Conservation (phyloP, 2,329 filamentous ascomycete genomes). For the Akanthomyces dipterigenus region DNA sequence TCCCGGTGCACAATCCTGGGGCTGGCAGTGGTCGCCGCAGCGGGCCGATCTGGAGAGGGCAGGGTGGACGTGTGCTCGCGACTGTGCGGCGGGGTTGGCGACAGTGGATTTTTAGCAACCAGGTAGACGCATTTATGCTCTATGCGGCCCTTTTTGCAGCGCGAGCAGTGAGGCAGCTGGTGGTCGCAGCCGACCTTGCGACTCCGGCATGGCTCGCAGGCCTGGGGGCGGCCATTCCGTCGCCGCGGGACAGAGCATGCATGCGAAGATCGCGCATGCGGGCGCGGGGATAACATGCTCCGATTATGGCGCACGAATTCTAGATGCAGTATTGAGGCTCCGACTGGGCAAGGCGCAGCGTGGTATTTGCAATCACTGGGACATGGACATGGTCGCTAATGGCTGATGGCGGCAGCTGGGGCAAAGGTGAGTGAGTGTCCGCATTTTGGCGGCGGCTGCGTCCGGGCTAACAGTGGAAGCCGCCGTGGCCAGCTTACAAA, state of each 20-base stretch:
- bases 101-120: background rate
- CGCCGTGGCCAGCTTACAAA: background rate
- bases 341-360: background rate
- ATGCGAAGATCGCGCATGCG: background rate
- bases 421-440: background rate
- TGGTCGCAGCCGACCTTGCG: constrained; percentile 34
- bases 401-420: background rate
- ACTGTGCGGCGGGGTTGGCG: background rate
- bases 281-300: constrained; percentile 5
- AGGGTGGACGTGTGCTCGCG: background rate
- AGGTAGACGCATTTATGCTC: constrained; percentile 27
- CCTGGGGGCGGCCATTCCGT: constrained; percentile 13
- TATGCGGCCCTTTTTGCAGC: constrained; percentile 28
- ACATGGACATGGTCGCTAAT: background rate
- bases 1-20: background rate
- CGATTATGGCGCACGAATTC: background rate
- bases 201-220: constrained; percentile 28
- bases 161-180: constrained; percentile 26
- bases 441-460: background rate
- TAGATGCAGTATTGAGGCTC: background rate
- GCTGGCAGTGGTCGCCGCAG: background rate
- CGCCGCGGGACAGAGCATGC: constrained; percentile 6
- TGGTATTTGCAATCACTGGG: background rate
- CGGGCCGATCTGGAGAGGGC: background rate
- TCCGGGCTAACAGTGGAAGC: background rate